Evolutionary conservation across 1,139 yeast species (phyloP), one percentile per base, ranked within the genome.

Genomic region (Arxiozyma slooffiae): DNA sequence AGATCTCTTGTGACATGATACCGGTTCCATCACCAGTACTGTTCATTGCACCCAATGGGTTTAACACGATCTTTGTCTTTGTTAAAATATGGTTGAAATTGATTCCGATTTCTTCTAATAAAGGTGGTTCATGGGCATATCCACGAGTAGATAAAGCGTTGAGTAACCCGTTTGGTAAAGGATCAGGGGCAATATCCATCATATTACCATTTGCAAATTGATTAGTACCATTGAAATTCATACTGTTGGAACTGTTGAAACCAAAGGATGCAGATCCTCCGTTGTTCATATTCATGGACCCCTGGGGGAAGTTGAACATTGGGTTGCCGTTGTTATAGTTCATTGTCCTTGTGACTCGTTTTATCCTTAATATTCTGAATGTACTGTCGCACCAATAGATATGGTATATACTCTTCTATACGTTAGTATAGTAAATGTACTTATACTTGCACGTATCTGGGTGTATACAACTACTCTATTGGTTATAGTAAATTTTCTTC

Each of bases 71-170:
- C 64, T 81, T 71, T 0, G 98, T 92, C 73, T 92, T 89, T 47
- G 80, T 76, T 60, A 83, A 80, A 59, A 92, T 92, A 65, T 92
- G 97, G 47, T 76, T 78, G 64, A 94, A 92, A 67, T 92, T 90
- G 63, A 94, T 87, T 1, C 97, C 99, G 41, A 92, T 71, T 65
- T 92, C 99, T 66, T 92, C 96, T 49, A 92, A 72, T 50, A 92
- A 72, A 1, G 97, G 92, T 0, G 96, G 94, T 66, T 92, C 99
- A 24, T 90, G 94, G 0, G 96, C 82, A 64, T 92, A 92, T 0
- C 99, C 98, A 0, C 86, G 76, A 0, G 97, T 85, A 2, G 97
- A 89, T 64, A 94, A 84, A 0, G 98, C 98, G 5, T 96, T 95
- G 20, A 94, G 69, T 48, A 89, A 65, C 0, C 98, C 98, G 0